Evolutionary conservation across 192 early-diverging fungal genomes (phyloP).

Genomic region (Coemansia sp.): DNA sequence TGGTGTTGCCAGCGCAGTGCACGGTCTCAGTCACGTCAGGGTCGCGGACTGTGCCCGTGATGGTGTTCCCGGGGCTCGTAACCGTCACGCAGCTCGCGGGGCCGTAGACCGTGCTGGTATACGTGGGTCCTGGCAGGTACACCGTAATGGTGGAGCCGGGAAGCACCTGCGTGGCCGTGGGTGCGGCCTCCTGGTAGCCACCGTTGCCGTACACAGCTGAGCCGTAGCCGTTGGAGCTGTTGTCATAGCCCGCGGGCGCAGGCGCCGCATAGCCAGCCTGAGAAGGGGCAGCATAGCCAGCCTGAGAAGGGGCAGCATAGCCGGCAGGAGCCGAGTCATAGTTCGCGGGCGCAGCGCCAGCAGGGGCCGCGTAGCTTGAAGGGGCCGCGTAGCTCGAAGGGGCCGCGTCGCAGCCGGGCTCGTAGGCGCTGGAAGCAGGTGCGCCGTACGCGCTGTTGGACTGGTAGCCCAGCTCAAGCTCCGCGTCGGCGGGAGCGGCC

Average conservation of each 20-base stretch:
- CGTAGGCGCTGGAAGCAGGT: slow-evolving; percentile 7
- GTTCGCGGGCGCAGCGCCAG: no score
- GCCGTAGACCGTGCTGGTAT: slow-evolving; percentile 21
- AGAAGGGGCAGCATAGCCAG: slow-evolving; percentile 4
- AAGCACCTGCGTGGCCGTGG: slow-evolving; percentile 19
- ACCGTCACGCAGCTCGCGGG: slow-evolving; percentile 22
- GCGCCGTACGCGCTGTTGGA: slow-evolving; percentile 14
- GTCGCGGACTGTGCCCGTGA: slow-evolving; percentile 33
- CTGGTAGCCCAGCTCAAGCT: slow-evolving; percentile 28
- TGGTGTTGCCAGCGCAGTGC: slow-evolving; percentile 17
- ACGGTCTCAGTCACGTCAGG: slow-evolving; percentile 30
- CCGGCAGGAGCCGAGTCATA: not conserved
- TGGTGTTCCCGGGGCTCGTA: slow-evolving; percentile 20
- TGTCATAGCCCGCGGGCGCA: slow-evolving; percentile 3
- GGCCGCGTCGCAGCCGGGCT: slow-evolving; percentile 1
- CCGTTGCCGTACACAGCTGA: slow-evolving; percentile 1
- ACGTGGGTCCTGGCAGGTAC: slow-evolving; percentile 21
- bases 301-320: slow-evolving; percentile 12
- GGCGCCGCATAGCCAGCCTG: slow-evolving; percentile 14
- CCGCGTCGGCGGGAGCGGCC: slow-evolving; percentile 40
- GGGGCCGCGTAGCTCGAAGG: slow-evolving; percentile 10
- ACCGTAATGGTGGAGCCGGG: slow-evolving; percentile 28
- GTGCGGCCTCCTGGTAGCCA: slow-evolving; percentile 6
- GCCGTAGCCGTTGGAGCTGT: slow-evolving; percentile 3
- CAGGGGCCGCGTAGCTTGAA: slow-evolving; percentile 1